Percentiles rank a stretch among this genome's conserved stretches.
These are phyloP conservation scores for Solanum bulbocastanum DNA, from an alignment of 257 asterid species.

Conservation along the genomic window DNA sequence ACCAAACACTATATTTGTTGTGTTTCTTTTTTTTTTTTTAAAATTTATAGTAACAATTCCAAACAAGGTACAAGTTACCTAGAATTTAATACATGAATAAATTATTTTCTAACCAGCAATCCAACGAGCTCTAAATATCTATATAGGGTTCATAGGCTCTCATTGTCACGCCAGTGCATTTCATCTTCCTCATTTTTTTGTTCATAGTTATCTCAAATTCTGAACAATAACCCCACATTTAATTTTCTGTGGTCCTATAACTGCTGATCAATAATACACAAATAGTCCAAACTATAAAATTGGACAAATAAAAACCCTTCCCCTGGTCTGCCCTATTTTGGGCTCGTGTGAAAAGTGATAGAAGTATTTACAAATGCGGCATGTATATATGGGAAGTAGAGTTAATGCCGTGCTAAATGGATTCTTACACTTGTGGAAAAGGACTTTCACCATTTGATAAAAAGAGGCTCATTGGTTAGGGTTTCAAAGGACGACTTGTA, in stretches of 20 bases:
- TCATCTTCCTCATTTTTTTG: not conserved
- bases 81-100: not conserved
- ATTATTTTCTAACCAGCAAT: not conserved
- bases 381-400: constrained; percentile 31
- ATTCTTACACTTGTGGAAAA: constrained; percentile 12
- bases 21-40: too few species aligned
- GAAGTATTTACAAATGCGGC: constrained; percentile 24
- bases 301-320: not conserved
- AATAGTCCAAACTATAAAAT: not conserved
- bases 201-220: constrained; percentile 12
- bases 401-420: not conserved
- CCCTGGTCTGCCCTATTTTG: not conserved
- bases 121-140: too few species aligned
- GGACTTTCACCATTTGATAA: not conserved
- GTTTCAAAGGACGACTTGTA: not conserved
- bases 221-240: constrained; percentile 4
- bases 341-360: not conserved
- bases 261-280: constrained; percentile 1
- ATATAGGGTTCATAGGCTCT: constrained; percentile 5
- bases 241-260: constrained; percentile 33
- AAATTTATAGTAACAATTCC: too few species aligned
- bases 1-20: not conserved
- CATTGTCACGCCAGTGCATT: constrained; percentile 9
- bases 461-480: constrained; percentile 2
- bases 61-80: not conserved